These are phyloP conservation scores for Aspergillus felis DNA, from an alignment of 2,329 filamentous ascomycete species.

Conservation along the genomic window DNA sequence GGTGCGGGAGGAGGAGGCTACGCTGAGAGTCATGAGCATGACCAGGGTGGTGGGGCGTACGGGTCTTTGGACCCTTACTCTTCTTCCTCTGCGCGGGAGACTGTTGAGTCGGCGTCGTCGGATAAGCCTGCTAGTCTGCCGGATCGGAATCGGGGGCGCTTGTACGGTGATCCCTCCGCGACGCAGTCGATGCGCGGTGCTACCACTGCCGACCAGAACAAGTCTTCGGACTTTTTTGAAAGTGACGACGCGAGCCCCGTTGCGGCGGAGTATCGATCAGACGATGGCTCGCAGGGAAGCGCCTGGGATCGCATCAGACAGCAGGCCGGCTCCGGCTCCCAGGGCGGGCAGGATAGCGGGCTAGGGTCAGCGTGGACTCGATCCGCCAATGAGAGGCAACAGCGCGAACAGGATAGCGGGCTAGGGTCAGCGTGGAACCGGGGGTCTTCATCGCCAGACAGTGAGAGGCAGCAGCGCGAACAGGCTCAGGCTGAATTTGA, in stretches of 20 bases:
- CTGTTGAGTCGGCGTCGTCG: background rate
- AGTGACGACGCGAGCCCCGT: slow-evolving; percentile 37
- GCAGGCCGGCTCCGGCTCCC: slow-evolving; percentile 16
- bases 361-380: background rate
- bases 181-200: background rate
- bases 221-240: slow-evolving; percentile 28
- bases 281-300: slow-evolving; percentile 20
- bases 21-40: slow-evolving; percentile 1
- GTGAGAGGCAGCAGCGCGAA: slow-evolving; percentile 27
- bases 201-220: slow-evolving; percentile 6
- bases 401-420: background rate
- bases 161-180: background rate
- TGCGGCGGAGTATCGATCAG: slow-evolving; percentile 25
- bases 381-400: background rate
- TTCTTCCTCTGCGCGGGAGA: background rate
- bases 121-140: background rate
- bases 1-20: background rate
- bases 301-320: slow-evolving; percentile 38
- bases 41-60: background rate
- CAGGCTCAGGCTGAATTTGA: slow-evolving; percentile 44
- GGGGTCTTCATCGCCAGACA: slow-evolving; percentile 3
- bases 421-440: background rate
- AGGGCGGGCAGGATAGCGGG: background rate
- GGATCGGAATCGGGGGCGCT: background rate
- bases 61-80: background rate